These are phyloP conservation scores for Raddia guianensis DNA, from an alignment of 176 grass and related monocot species.

Conservation along the genomic window DNA sequence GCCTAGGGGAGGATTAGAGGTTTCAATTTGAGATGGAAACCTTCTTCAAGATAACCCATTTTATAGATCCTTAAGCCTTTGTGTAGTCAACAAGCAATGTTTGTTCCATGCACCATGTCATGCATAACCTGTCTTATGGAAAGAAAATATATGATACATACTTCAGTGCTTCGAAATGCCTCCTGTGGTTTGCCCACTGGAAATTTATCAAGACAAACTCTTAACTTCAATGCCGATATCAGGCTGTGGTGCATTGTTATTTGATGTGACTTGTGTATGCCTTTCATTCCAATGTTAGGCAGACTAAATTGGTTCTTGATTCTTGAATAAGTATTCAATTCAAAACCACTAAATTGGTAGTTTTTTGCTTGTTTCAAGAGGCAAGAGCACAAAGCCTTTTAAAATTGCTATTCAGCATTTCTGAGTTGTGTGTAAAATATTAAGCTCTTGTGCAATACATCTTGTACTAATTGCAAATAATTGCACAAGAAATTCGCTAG, in stretches of 20 bases:
- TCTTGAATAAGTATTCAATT: slow-evolving; percentile 8
- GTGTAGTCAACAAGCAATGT: not conserved
- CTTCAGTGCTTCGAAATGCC: not conserved
- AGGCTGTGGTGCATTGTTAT: not conserved
- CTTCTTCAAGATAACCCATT: not conserved
- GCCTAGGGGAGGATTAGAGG: not conserved
- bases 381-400: not conserved
- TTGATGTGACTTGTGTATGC: not conserved
- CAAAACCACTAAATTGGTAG: too few relatives aligned
- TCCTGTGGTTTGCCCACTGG: not conserved
- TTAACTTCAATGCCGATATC: not conserved
- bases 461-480: slow-evolving; percentile 6
- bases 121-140: not conserved
- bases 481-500: not conserved
- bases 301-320: not conserved
- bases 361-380: too few relatives aligned
- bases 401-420: not conserved
- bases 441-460: not conserved
- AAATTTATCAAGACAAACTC: not conserved
- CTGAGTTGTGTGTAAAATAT: not conserved
- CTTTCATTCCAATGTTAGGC: not conserved
- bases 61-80: not conserved
- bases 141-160: not conserved
- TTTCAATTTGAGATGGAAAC: not conserved
- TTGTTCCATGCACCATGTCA: not conserved